Evolutionary conservation across 2,329 filamentous ascomycete genomes (phyloP), one percentile per base, ranked within the genome.

Genomic region (Beauveria sp.): DNA sequence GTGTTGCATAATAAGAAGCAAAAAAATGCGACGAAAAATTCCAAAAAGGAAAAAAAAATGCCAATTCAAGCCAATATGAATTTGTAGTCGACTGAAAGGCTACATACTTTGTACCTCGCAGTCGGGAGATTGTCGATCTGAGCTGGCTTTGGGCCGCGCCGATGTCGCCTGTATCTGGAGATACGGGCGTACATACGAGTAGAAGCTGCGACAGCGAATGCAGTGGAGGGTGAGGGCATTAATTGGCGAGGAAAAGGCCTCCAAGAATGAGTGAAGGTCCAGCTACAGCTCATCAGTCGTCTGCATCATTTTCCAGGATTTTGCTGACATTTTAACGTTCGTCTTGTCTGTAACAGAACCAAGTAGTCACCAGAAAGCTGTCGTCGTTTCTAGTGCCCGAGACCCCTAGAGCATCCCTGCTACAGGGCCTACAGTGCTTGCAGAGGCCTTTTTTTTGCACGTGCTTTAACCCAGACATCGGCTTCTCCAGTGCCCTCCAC

Each of bases 151-250:
- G 20, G 20, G n/a, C 18, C 46, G 28, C 45, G 55, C 55, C 55
- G 45, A 58, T 58, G 55, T 58, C 55, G 55, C 55, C 55, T 58
- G 55, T 58, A 58, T 38, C 42, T 56, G 55, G 55, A 59, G 56
- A 59, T 59, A 59, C 56, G 56, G 40, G 20, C 56, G 56, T 59
- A 59, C 24, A 51, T 59, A 59, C 56, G 56, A 59, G 56, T 40
- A 49, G 10, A 8, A 8, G n/a, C 8, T 9, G 28, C 26, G 30
- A 4, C 30, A 2, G 40, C 6, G 24, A 43, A 5, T 20, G 56
- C 46, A 51, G 20, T n/a, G 20, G 34, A 18, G 34, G 12, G 1
- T 26, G 22, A 38, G n/a, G 22, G 22, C 30, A n/a, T 42, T 30
- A 28, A 58, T 50, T 42, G 30, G 20, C 46, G 45, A 46, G 9